Percentiles rank a stretch among this genome's conserved stretches.
Evolutionary conservation across 352 stramenopile genomes (phyloP).

Genomic region (Globisporangium spinosum): DNA sequence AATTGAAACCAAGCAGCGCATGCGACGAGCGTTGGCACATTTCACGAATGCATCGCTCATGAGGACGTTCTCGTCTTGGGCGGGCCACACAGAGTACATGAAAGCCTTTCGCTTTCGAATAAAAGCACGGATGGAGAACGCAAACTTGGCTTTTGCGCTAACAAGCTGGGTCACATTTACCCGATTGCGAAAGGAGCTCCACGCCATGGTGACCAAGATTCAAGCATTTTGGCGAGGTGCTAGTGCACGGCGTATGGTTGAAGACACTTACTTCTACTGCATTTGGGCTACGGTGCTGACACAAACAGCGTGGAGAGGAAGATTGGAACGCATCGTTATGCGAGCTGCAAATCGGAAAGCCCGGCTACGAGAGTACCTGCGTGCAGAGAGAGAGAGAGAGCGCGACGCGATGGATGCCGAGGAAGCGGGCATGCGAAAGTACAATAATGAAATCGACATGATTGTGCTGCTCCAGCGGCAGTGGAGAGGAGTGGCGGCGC

Average conservation of each 20-base stretch:
- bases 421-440: slow-evolving; percentile 35
- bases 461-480: slow-evolving; percentile 65
- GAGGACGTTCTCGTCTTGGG: slow-evolving; percentile 58
- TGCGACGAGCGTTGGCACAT: slow-evolving; percentile 56
- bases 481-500: slow-evolving; percentile 66
- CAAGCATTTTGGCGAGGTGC: slow-evolving; percentile 71
- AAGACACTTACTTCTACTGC: slow-evolving; percentile 58
- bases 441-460: slow-evolving; percentile 50
- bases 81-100: slow-evolving; percentile 31
- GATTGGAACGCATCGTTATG: slow-evolving; percentile 50
- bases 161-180: slow-evolving; percentile 47
- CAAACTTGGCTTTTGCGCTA: slow-evolving; percentile 44
- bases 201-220: slow-evolving; percentile 33
- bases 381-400: slow-evolving; percentile 61
- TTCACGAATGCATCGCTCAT: slow-evolving; percentile 59
- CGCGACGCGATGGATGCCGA: slow-evolving; percentile 52
- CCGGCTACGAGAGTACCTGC: slow-evolving; percentile 63
- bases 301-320: slow-evolving; percentile 63
- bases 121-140: slow-evolving; percentile 45
- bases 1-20: slow-evolving; percentile 35
- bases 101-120: slow-evolving; percentile 40
- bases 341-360: slow-evolving; percentile 47
- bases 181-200: slow-evolving; percentile 26
- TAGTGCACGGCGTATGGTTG: slow-evolving; percentile 31
- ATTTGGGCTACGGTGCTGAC: slow-evolving; percentile 70